Evolutionary conservation across 768 basidiomycete species (phyloP).

Genomic region (Termitomyces sp.): DNA sequence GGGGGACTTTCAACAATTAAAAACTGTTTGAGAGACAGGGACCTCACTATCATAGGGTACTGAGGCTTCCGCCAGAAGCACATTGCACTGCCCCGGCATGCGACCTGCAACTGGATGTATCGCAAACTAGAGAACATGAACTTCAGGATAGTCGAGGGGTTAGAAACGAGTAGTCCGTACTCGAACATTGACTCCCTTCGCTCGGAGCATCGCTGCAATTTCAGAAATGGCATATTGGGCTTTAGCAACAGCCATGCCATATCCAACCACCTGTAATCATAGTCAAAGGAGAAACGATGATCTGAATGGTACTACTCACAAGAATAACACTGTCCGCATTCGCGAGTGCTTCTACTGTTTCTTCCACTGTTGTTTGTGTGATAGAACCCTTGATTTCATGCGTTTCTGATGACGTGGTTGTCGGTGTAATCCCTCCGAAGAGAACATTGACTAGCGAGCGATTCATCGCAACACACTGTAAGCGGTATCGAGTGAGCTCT

Average conservation of each 20-base stretch:
- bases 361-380: conserved; percentile 73
- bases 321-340: conserved; percentile 84
- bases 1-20: not conserved
- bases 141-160: not conserved
- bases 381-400: conserved; percentile 82
- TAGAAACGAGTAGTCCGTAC: conserved; percentile 19
- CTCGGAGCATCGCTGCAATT: conserved; percentile 64
- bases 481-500: conserved; percentile 4
- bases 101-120: conserved; percentile 90
- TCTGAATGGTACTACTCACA: conserved; percentile 24
- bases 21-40: not conserved
- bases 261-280: conserved; percentile 60
- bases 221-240: conserved; percentile 79
- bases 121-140: conserved; percentile 41
- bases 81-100: conserved; percentile 92
- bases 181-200: conserved; percentile 73
- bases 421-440: conserved; percentile 76
- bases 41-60: conserved; percentile 82
- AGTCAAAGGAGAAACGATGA: conserved; percentile 1
- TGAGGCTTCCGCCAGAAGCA: conserved; percentile 84
- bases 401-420: conserved; percentile 40
- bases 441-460: conserved; percentile 79
- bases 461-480: conserved; percentile 89
- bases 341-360: conserved; percentile 69
- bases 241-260: conserved; percentile 91